phyloP scores from a whole-genome alignment of 257 asterid genomes.

The Solanum chaucha region DNA sequence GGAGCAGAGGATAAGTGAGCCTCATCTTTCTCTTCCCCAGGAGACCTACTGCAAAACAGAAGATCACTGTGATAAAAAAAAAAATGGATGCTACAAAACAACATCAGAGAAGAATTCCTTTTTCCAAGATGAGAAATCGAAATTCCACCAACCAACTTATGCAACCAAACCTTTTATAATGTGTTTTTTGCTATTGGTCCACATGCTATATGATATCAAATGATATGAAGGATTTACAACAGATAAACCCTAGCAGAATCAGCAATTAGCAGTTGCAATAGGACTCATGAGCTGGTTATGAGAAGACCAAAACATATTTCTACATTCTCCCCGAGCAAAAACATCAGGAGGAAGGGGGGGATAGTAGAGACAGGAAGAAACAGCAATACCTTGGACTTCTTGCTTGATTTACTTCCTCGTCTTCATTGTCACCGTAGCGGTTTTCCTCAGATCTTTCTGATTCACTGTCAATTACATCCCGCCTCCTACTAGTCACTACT shows the following conservation, averaged over 20 bases:
- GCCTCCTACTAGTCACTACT: constrained; percentile 68
- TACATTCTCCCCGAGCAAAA: neutral
- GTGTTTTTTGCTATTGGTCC: neutral
- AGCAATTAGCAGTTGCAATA: neutral
- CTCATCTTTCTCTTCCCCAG: constrained; percentile 52
- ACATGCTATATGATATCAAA: neutral
- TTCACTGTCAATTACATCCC: constrained; percentile 52
- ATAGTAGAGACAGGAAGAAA: neutral
- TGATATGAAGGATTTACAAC: neutral
- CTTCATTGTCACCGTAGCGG: constrained; percentile 58
- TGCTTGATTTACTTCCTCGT: constrained; percentile 73
- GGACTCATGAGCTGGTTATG: neutral
- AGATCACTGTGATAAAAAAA: neutral
- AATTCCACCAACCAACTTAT: neutral
- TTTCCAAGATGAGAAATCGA: neutral
- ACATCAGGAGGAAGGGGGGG: neutral
- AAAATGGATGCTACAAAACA: neutral
- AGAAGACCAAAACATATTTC: neutral
- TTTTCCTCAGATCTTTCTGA: constrained; percentile 89
- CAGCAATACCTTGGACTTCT: constrained; percentile 50
- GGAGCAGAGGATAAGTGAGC: constrained; percentile 61
- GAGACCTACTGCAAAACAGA: constrained; percentile 36
- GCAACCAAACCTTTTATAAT: neutral
- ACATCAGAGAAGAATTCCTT: neutral
- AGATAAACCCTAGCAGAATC: neutral